Conservation (phyloP, 2,329 filamentous ascomycete genomes). For the Exophiala calicioides region DNA sequence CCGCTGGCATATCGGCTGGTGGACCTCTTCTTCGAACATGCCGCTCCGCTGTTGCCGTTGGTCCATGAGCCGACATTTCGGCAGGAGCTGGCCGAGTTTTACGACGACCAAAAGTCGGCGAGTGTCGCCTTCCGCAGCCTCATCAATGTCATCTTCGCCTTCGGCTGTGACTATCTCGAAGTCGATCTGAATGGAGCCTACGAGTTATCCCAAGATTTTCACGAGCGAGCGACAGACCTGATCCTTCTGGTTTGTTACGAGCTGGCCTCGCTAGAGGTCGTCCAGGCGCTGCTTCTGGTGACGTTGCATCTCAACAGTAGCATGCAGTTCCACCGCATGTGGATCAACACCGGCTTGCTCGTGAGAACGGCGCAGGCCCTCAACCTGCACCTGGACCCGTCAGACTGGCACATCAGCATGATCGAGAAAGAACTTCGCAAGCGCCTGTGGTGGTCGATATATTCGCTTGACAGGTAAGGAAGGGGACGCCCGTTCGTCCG, state of each 20-base stretch:
- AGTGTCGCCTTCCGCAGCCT: constrained; percentile 7
- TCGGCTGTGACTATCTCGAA: constrained; percentile 1
- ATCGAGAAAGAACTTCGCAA: constrained; percentile 8
- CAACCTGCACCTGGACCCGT: constrained; percentile 8
- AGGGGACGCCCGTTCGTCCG: no score
- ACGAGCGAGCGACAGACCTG: constrained; percentile 4
- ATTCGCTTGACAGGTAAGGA: constrained; percentile 4
- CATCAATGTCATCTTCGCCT: constrained; percentile 6
- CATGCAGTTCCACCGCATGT: constrained; percentile 10
- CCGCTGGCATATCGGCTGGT: constrained; percentile 2
- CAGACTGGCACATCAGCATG: constrained; percentile 6
- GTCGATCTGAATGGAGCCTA: not conserved
- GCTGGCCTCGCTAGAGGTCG: constrained; percentile 6
- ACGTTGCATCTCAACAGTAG: constrained; percentile 9
- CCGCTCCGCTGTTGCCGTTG: not conserved
- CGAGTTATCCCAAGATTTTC: constrained; percentile 6
- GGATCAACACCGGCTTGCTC: constrained; percentile 5
- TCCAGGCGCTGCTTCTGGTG: constrained; percentile 7
- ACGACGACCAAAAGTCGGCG: not conserved
- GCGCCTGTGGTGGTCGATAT: constrained; percentile 6
- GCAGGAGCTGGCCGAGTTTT: constrained; percentile 1
- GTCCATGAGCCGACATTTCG: constrained; percentile 6
- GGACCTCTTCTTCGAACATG: constrained; percentile 5
- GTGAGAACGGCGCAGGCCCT: constrained; percentile 6
- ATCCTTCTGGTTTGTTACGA: constrained; percentile 9